Percentiles rank a stretch among this genome's conserved stretches.
Evolutionary conservation across 257 asterid genomes (phyloP).

Genomic region (Rehmannia glutinosa): DNA sequence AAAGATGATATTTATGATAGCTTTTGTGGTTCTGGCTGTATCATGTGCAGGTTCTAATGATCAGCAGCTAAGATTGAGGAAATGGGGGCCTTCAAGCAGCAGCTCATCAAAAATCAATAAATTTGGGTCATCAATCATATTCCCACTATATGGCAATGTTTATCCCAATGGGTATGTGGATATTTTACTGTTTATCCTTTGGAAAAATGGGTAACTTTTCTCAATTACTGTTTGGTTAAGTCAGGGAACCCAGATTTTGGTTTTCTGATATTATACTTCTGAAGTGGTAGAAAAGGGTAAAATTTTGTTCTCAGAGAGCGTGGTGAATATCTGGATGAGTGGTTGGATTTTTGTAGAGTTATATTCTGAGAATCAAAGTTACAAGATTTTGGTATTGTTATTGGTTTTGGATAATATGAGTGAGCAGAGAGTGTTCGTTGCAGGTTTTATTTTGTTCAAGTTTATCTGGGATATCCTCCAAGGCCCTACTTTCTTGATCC

Average conservation of each 20-base stretch:
- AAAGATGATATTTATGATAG: slow-evolving; percentile 27
- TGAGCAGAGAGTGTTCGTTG: slow-evolving; percentile 12
- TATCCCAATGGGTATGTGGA: slow-evolving; percentile 87
- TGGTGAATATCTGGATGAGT: background rate
- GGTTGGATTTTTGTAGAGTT: background rate
- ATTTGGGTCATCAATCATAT: slow-evolving; percentile 48
- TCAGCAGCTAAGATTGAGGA: slow-evolving; percentile 59
- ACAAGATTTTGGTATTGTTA: background rate
- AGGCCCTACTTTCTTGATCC: slow-evolving; percentile 97
- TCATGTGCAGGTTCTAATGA: slow-evolving; percentile 38
- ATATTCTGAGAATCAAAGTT: background rate
- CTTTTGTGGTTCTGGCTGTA: slow-evolving; percentile 31
- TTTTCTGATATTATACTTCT: too few relatives aligned
- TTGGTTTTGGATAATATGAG: background rate
- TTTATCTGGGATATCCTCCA: slow-evolving; percentile 79
- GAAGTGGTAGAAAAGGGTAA: too few relatives aligned
- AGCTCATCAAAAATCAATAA: slow-evolving; percentile 26
- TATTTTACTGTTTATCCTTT: background rate
- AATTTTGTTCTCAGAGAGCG: too few relatives aligned
- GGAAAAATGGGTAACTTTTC: background rate
- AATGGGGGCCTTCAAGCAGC: slow-evolving; percentile 39
- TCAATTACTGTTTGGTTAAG: background rate
- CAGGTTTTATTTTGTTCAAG: slow-evolving; percentile 87
- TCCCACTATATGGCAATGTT: slow-evolving; percentile 83
- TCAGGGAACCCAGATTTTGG: too few relatives aligned